Base-by-base conservation (phyloP, 106 monocot species). In the Allium fistulosum region DNA sequence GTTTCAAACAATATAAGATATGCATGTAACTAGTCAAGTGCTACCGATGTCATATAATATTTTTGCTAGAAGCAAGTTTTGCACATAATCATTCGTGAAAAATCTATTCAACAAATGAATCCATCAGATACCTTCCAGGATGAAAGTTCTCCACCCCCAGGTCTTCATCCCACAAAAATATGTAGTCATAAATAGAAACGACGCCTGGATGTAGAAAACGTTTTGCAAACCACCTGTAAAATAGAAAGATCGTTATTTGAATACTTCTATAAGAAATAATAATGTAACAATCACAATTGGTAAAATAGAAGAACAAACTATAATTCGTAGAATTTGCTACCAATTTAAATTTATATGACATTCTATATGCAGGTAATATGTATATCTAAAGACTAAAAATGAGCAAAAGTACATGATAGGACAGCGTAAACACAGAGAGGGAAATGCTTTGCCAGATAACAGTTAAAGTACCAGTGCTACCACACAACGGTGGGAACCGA, bases 111-210 rank as follows among this genome's bases (percentile, higher is more conserved):
- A 15, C 53, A 57, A 15, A 55, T 12, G 53, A 11, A 55, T 55
- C 15, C 6, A 55, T 55, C 11, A 55, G 14, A 59, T 81, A 90
- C 94, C 87, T 97, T 88, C 79, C 76, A 61, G 87, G 94, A 74
- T 94, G 72, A 79, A 94, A 94, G 68, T 91, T 80, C 51, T 90
- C 85, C 48, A 94, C 90, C 10, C 87, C 94, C 45, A 94, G 58
- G 71, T 94, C 94, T 81, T 94, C 94, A 83, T 94, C 94, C 94
- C 94, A 94, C 58, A 94, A 63, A 80, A 94, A 90, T 51, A 94
- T 75, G 49, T 85, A 87, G 59, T 90, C 94, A 63, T 94, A 94
- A 15, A 63, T 67, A 53, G 80, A 80, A 26, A 94, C 77, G 52
- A 90, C 81, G 83, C 88, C 87, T 47, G 94, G 94, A 74, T 94